Evolutionary conservation across 1,284 basidiomycete species (phyloP), one percentile per base, ranked within the genome.

Genomic region (Anthracocystis panici-leucophaei): DNA sequence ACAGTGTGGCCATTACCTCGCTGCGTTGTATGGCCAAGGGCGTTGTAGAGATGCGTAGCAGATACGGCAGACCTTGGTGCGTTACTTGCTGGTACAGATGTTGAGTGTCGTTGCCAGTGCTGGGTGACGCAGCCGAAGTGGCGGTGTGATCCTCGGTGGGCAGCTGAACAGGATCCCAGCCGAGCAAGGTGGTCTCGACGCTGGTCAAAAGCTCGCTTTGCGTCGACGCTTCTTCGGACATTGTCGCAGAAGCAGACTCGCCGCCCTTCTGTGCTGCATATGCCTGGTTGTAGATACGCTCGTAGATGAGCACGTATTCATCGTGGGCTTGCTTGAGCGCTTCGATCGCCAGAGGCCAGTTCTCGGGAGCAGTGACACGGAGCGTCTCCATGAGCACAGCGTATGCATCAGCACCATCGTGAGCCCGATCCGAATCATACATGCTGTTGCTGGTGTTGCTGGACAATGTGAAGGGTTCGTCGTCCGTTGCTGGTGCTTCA

Each of bases 41-140:
- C 1, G 52, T 58, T 16, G 58, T 60, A 6, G 65, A 42, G 46
- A 73, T 57, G 53, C 68, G 65, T 31, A 77, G 46, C 4, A 78
- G 58, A 35, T 76, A 77, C 6, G 76, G 77, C 9, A 77, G 61
- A 14, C 76, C 74, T n/a, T 68, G 56, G 45, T 70, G 53, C 7
- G 62, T 42, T 16, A 77, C 56, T 46, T 67, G 73, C 21, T 72
- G 74, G 25, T 80, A 78, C 16, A 64, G 38, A 27, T 69, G 56
- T 25, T 53, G 49, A 25, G 31, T 31, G 7, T 61, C 57, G 8
- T 25, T 20, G n/a, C 23, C 20, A 12, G 27, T 18, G 16, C 23
- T 14, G 18, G 45, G 4, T 10, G 56, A 27, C 29, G 40, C 11
- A n/a, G 50, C n/a, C 14, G 42, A 33, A 7, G 42, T 3, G 11